Evolutionary conservation across 371 early-diverging fungal species (phyloP), one percentile per base, ranked within the genome.

Genomic region (Apophysomyces sp.): DNA sequence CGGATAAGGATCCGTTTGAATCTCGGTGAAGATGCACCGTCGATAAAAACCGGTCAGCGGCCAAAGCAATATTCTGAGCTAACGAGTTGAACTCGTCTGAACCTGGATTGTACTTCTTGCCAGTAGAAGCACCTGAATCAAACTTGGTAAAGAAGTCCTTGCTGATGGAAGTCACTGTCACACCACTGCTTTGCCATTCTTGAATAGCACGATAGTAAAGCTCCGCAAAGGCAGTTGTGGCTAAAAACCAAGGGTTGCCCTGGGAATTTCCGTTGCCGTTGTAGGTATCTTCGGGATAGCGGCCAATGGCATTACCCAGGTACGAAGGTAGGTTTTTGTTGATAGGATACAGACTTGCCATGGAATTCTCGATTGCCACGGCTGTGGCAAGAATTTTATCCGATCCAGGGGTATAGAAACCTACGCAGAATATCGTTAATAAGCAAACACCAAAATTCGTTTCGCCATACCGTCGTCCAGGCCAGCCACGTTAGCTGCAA

Each of bases 211-310:
- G 70, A 68, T 90, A 92, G 51, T 86, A 82, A 11, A 86, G 59
- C 60, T 94, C 92, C 9, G 92, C 86, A 30, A 81, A 41, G 0
- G 83, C 82, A 9, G 79, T 67, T 0, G 92, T 93, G 7, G 78
- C 61, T 12, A 93, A 71, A 34, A 89, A 82, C 94, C 91, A 91
- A 3, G 92, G 92, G 61, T 91, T 90, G 15, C 92, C 92, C 5
- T 52, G 28, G 1, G 78, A 76, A 2, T 68, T 61, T 6, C 77
- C 84, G 40, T 83, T 67, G 21, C 90, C 91, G 55, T 89, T 74
- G 57, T 92, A 92, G 15, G 75, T 72, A 66, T 93, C 92, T 60
- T 89, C 91, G 0, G 86, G 80, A 61, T 92, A 93, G 8, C 92
- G 68, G 4, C 92, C 92, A n/a, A 88, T 76, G 1, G 88, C 86